phyloP scores from a whole-genome alignment of 2,329 filamentous ascomycete genomes.

The Thermoascus crustaceus region DNA sequence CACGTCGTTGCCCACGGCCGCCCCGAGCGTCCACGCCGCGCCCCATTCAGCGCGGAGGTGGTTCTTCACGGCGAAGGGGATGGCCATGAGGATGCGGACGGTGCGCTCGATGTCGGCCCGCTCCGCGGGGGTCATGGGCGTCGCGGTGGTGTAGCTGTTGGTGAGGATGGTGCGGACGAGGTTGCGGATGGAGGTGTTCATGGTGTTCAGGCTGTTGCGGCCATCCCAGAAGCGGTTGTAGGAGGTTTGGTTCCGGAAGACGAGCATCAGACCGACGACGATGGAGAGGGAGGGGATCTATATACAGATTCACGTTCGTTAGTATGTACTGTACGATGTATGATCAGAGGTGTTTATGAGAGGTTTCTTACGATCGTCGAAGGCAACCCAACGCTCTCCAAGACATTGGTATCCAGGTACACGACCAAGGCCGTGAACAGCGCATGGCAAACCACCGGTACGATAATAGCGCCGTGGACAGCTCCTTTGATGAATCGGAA shows the following conservation, averaged over 20 bases:
- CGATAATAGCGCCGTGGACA: slow-evolving; percentile 50
- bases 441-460: slow-evolving; percentile 51
- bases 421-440: slow-evolving; percentile 52
- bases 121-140: slow-evolving; percentile 35
- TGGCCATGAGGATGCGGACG: slow-evolving; percentile 51
- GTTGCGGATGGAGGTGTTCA: slow-evolving; percentile 53
- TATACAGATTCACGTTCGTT: slow-evolving; percentile 4
- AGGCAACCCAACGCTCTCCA: slow-evolving; percentile 47
- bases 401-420: slow-evolving; percentile 47
- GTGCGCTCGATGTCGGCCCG: slow-evolving; percentile 51
- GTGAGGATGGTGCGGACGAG: slow-evolving; percentile 50
- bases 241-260: slow-evolving; percentile 57
- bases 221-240: slow-evolving; percentile 60
- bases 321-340: background rate
- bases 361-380: slow-evolving; percentile 50
- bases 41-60: slow-evolving; percentile 57
- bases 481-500: slow-evolving; percentile 58
- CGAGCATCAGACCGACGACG: slow-evolving; percentile 59
- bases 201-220: slow-evolving; percentile 47
- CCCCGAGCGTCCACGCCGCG: slow-evolving; percentile 30
- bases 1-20: slow-evolving; percentile 20
- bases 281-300: slow-evolving; percentile 55
- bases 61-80: slow-evolving; percentile 57
- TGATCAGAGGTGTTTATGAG: too few relatives aligned
- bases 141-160: slow-evolving; percentile 31